These are phyloP conservation scores for Primulina huaijiensis DNA, from an alignment of 257 asterid species.

Conservation along the genomic window DNA sequence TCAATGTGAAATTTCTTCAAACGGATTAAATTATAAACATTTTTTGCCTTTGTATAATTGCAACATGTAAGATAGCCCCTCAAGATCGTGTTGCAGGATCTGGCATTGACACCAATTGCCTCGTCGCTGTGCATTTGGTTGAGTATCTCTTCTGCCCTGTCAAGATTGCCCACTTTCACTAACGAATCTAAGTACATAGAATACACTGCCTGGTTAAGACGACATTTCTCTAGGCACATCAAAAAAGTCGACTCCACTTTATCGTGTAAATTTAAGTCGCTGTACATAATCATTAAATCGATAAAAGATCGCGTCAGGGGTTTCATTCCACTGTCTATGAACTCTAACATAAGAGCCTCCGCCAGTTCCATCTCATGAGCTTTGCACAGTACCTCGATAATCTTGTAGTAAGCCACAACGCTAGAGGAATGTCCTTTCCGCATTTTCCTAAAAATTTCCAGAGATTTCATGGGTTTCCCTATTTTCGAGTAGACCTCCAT, in stretches of 20 bases:
- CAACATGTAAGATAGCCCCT: conserved; percentile 50
- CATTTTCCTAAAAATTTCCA: conserved; percentile 57
- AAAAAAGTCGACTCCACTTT: conserved; percentile 61
- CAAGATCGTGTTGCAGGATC: conserved; percentile 59
- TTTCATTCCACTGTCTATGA: conserved; percentile 62
- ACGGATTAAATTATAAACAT: conserved; percentile 51
- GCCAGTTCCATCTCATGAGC: conserved; percentile 55
- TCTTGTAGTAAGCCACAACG: conserved; percentile 59
- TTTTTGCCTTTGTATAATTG: conserved; percentile 50
- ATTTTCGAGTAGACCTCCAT: conserved; percentile 72
- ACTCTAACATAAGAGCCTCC: conserved; percentile 66
- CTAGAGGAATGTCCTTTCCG: conserved; percentile 44
- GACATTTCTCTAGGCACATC: conserved; percentile 54
- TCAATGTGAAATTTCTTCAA: conserved; percentile 69
- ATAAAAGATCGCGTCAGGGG: conserved; percentile 67
- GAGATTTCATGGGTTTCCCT: conserved; percentile 60
- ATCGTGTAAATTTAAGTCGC: conserved; percentile 44
- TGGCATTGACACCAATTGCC: conserved; percentile 56
- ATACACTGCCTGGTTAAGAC: conserved; percentile 53
- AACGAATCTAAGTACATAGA: conserved; percentile 63
- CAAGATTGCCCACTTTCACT: conserved; percentile 52
- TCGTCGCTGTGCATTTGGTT: conserved; percentile 51
- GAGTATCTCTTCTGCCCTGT: conserved; percentile 70
- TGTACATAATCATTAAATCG: conserved; percentile 61
- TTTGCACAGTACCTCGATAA: conserved; percentile 63